Percentiles rank a stretch among this genome's conserved stretches.
phyloP scores from a whole-genome alignment of 2,329 filamentous ascomycete species.

The Cephalotrichum gorgonifer region DNA sequence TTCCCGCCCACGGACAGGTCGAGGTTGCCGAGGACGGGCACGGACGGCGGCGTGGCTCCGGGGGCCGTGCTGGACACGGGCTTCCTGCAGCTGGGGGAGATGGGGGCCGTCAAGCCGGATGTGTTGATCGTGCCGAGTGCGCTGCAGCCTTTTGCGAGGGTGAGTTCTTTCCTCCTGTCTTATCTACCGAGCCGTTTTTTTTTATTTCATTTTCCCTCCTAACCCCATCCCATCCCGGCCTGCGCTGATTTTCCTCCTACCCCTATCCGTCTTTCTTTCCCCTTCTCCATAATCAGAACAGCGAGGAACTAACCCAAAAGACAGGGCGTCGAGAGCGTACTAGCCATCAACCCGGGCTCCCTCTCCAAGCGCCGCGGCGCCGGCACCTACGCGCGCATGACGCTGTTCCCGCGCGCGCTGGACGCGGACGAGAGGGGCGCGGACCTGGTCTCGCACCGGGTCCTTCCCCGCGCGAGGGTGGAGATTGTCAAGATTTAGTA shows the following conservation, averaged over 20 bases:
- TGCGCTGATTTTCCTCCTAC: background rate
- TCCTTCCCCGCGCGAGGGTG: conserved; percentile 76
- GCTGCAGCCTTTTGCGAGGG: conserved; percentile 80
- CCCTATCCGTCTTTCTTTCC: background rate
- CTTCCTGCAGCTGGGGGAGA: conserved; percentile 83
- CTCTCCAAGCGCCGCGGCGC: conserved; percentile 75
- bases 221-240: too few species aligned
- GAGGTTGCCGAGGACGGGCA: conserved; percentile 54
- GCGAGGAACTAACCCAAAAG: background rate
- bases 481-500: conserved; percentile 76
- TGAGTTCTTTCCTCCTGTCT: conserved; percentile 27
- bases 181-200: background rate
- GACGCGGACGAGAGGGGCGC: conserved; percentile 43
- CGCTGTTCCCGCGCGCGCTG: conserved; percentile 54
- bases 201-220: background rate
- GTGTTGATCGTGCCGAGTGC: conserved; percentile 74
- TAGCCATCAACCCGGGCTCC: conserved; percentile 83
- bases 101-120: conserved; percentile 78
- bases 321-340: conserved; percentile 80
- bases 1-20: conserved; percentile 70
- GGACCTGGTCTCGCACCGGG: conserved; percentile 56
- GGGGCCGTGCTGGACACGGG: conserved; percentile 74
- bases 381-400: conserved; percentile 77
- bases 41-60: conserved; percentile 47
- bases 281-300: background rate